phyloP scores from a whole-genome alignment of 2,329 filamentous ascomycete genomes.

The Xylariaceae sp. region DNA sequence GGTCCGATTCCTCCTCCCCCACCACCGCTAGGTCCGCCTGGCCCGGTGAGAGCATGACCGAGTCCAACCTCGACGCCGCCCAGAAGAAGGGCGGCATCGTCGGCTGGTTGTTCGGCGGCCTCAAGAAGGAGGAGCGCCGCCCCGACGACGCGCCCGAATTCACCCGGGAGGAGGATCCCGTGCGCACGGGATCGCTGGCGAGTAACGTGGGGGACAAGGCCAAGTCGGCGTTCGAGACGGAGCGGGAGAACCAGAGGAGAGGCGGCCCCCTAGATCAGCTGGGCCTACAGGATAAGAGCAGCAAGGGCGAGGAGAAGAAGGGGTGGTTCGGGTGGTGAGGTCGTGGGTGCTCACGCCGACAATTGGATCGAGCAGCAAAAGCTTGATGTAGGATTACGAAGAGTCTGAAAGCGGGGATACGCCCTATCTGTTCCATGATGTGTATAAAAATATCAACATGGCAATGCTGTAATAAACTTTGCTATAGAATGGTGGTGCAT shows the following conservation, averaged over 20 bases:
- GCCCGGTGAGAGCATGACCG: constrained; percentile 20
- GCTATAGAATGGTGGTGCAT: no score
- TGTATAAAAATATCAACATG: no score
- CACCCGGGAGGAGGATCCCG: constrained; percentile 27
- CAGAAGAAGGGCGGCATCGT: constrained; percentile 23
- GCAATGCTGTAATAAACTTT: no score
- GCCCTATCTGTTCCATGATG: no score
- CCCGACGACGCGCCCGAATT: constrained; percentile 17
- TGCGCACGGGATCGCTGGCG: constrained; percentile 24
- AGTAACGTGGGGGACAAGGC: constrained; percentile 34
- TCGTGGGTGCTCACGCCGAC: background rate
- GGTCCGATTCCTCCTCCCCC: constrained; percentile 26
- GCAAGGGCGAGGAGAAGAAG: constrained; percentile 35
- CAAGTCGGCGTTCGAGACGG: constrained; percentile 41
- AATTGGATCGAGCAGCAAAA: background rate
- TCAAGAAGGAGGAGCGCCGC: constrained; percentile 28
- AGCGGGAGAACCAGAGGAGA: constrained; percentile 45
- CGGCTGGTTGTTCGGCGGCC: constrained; percentile 35
- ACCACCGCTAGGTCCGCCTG: constrained; percentile 23
- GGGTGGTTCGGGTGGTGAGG: constrained; percentile 39
- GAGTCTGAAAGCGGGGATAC: no score
- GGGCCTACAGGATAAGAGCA: constrained; percentile 31
- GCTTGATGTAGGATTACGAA: constrained; percentile 1
- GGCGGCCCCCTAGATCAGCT: constrained; percentile 49
- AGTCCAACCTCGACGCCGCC: constrained; percentile 14